Percentiles rank a stretch among this genome's conserved stretches.
phyloP scores from a whole-genome alignment of 2,329 filamentous ascomycete genomes.

The Hirsutella minnesotensis region DNA sequence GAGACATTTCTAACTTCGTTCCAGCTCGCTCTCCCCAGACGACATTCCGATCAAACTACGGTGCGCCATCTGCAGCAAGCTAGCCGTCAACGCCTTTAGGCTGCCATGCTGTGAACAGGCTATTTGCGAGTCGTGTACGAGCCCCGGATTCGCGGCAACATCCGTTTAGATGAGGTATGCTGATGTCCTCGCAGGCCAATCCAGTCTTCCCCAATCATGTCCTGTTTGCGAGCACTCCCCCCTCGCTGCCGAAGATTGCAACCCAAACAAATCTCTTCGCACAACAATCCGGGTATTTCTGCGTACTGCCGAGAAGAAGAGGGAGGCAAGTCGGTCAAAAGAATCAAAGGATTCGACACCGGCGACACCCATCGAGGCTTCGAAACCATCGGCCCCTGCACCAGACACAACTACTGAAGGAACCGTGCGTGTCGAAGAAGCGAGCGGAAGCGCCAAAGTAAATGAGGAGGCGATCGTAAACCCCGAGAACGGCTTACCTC shows the following conservation, averaged over 20 bases:
- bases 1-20: not conserved
- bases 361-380: slow-evolving; percentile 28
- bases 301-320: slow-evolving; percentile 83
- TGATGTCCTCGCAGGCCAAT: slow-evolving; percentile 46
- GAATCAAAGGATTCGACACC: slow-evolving; percentile 29
- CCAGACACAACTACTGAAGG: slow-evolving; percentile 10
- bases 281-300: slow-evolving; percentile 88
- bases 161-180: not conserved
- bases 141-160: too few relatives aligned
- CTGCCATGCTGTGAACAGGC: slow-evolving; percentile 91
- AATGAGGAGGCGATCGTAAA: not conserved
- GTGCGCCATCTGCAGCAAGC: slow-evolving; percentile 84
- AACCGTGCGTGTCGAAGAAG: slow-evolving; percentile 5
- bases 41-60: slow-evolving; percentile 93
- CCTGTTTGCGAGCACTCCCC: slow-evolving; percentile 90
- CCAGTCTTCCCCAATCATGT: slow-evolving; percentile 64
- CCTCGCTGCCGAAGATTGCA: slow-evolving; percentile 75
- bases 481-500: not conserved
- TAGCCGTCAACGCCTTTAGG: slow-evolving; percentile 83
- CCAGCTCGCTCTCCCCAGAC: slow-evolving; percentile 63
- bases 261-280: slow-evolving; percentile 78
- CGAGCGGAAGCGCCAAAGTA: not conserved
- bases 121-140: slow-evolving; percentile 75
- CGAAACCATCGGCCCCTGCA: slow-evolving; percentile 19
- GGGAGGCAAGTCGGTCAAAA: slow-evolving; percentile 51